Evolutionary conservation across 2,329 filamentous ascomycete genomes (phyloP).

Genomic region (Ophiosphaerella korrae): DNA sequence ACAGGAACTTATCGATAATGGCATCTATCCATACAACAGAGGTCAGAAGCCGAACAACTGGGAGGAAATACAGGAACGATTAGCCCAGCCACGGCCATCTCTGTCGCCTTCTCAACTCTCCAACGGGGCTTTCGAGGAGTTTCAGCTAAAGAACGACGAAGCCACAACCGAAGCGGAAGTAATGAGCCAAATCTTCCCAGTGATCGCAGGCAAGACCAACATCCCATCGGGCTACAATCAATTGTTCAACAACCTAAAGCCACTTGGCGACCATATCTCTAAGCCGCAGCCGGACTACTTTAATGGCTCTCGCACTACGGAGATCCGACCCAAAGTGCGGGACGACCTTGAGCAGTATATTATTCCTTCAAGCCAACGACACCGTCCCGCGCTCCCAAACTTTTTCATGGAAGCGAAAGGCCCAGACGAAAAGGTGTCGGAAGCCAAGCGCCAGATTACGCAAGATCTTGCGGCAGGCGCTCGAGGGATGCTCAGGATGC

Average conservation of each 20-base stretch:
- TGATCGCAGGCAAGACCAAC: slow-evolving; percentile 16
- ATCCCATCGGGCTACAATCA: slow-evolving; percentile 8
- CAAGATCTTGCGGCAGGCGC: slow-evolving; percentile 45
- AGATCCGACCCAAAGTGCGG: slow-evolving; percentile 12
- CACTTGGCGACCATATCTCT: slow-evolving; percentile 37
- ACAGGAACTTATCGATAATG: slow-evolving; percentile 10
- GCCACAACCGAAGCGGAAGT: slow-evolving; percentile 16
- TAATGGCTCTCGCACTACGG: slow-evolving; percentile 32
- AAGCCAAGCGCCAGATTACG: slow-evolving; percentile 29
- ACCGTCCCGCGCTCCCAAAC: slow-evolving; percentile 47
- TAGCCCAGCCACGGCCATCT: slow-evolving; percentile 6
- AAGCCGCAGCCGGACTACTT: slow-evolving; percentile 41
- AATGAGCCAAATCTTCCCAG: slow-evolving; percentile 15
- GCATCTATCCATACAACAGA: slow-evolving; percentile 8
- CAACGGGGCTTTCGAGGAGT: slow-evolving; percentile 17
- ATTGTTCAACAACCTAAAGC: slow-evolving; percentile 45
- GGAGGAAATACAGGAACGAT: slow-evolving; percentile 11
- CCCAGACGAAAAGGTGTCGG: slow-evolving; percentile 15
- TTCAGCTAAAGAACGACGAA: slow-evolving; percentile 17
- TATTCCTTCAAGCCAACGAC: slow-evolving; percentile 39
- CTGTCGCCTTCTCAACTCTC: slow-evolving; percentile 10
- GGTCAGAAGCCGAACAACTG: slow-evolving; percentile 18
- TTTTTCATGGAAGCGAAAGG: slow-evolving; percentile 28
- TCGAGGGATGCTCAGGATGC: slow-evolving; percentile 20
- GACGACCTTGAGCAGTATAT: slow-evolving; percentile 30